Base-by-base conservation (phyloP, 805 yeast species). In the Ogataea salicorniae region DNA sequence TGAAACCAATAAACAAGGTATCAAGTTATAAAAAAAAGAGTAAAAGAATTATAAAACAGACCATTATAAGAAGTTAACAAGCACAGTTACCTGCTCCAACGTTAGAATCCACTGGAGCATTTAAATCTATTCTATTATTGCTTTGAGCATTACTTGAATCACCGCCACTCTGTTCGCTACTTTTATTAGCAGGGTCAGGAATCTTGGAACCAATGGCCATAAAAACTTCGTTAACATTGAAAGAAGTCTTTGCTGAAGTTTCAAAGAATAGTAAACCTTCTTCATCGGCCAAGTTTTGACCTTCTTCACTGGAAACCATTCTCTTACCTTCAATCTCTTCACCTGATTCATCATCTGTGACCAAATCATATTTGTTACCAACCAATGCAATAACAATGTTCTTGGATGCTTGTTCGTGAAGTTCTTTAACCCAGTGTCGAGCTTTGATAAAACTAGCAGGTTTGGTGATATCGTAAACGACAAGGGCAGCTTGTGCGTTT, bases 361-460 rank as follows among this genome's bases (percentile, higher is more conserved):
- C 79, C 52, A 92, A 72, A 68, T 92, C 99, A 50, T 80, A 78
- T 70, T 92, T 92, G 73, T 91, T 92, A 36, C 97, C 99, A 29
- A 91, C 96, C 36, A 92, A 74, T 3, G 98, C 98, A 66, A 92
- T 90, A 48, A 89, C 81, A 44, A 92, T 92, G 53, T 85, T 91
- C 54, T 87, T 87, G n/a, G 87, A 76, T 17, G 97, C 97, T 69
- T 91, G 98, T 56, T 91, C 96, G 62, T 89, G 95, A 56, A 92
- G 77, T 66, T 92, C 98, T 62, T 87, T 87, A 46, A 92, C 96
- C 99, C 99, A 92, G 69, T 92, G 97, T 59, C 97, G 85, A 7
- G 98, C 98, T 68, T 92, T 90, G 59, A 90, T 84, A 59, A 92
- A 92, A 22, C 95, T 85, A 14, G 95, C 94, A 3, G 97, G 96